Evolutionary conservation across 2,329 filamentous ascomycete genomes (phyloP).

Genomic region (Penicillium sp.): DNA sequence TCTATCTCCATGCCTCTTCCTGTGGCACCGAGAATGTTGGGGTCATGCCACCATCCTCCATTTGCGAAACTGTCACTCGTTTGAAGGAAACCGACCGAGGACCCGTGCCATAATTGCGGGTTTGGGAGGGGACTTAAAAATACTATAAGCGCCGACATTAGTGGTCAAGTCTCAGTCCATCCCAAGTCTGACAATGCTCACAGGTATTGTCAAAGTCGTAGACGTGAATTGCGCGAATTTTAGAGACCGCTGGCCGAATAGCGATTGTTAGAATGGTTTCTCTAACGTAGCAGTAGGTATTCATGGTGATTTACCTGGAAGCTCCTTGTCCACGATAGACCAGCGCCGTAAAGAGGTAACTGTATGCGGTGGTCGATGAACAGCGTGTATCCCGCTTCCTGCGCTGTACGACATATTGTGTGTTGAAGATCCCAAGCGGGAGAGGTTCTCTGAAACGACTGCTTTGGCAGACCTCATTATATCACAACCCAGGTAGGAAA

Average conservation of each 20-base stretch:
- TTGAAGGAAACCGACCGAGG: conserved; percentile 73
- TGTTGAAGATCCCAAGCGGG: conserved; percentile 18
- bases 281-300: background rate
- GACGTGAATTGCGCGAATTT: conserved; percentile 79
- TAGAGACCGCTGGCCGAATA: conserved; percentile 53
- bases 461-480: conserved; percentile 38
- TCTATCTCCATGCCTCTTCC: conserved; percentile 80
- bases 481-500: background rate
- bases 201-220: conserved; percentile 98
- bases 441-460: conserved; percentile 33
- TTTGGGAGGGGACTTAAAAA: conserved; percentile 92
- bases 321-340: conserved; percentile 72
- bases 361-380: conserved; percentile 48
- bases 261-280: background rate
- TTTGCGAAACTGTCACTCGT: conserved; percentile 73
- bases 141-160: conserved; percentile 51
- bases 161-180: background rate
- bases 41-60: conserved; percentile 97
- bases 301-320: conserved; percentile 58
- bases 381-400: conserved; percentile 2
- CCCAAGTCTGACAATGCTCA: conserved; percentile 45
- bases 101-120: conserved; percentile 76
- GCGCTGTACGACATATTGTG: conserved; percentile 25
- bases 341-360: conserved; percentile 77
- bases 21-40: conserved; percentile 78